Percentiles rank a stretch among this genome's conserved stretches.
Evolutionary conservation across 345 rosid genomes (phyloP).

Genomic region (Nasturtium officinale): DNA sequence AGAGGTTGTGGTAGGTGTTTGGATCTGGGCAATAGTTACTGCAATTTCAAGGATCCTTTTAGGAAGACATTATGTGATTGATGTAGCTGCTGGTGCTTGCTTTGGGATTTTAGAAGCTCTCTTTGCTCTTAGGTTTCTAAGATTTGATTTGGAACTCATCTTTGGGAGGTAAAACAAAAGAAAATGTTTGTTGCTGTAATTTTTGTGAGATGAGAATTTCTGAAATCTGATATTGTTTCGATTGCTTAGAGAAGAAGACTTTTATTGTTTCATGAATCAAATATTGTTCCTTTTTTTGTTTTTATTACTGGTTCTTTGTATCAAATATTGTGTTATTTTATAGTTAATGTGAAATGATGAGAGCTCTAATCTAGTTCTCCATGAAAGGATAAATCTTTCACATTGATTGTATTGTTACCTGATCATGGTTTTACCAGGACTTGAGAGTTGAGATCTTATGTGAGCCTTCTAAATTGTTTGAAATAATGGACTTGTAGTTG

Average conservation of each 20-base stretch:
- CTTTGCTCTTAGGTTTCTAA: slow-evolving; percentile 53
- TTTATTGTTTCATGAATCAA: slow-evolving; percentile 19
- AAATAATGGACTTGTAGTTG: slow-evolving; percentile 4
- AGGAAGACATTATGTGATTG: slow-evolving; percentile 74
- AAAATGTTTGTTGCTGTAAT: slow-evolving; percentile 20
- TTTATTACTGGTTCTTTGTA: background rate
- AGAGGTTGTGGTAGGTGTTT: slow-evolving; percentile 42
- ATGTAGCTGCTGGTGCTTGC: slow-evolving; percentile 71
- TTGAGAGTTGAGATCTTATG: slow-evolving; percentile 21
- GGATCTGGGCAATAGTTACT: slow-evolving; percentile 72
- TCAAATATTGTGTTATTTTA: slow-evolving; percentile 15
- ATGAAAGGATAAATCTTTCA: slow-evolving; percentile 10
- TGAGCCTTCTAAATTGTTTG: slow-evolving; percentile 11
- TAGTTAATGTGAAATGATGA: background rate
- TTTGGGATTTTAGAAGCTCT: slow-evolving; percentile 68
- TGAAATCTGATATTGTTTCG: background rate
- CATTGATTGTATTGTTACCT: slow-evolving; percentile 6
- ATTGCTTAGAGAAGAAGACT: slow-evolving; percentile 1
- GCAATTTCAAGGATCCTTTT: slow-evolving; percentile 76
- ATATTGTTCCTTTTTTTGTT: slow-evolving; percentile 28
- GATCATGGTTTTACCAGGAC: background rate
- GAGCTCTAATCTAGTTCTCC: background rate
- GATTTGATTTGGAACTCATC: slow-evolving; percentile 25
- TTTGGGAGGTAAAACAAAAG: slow-evolving; percentile 30
- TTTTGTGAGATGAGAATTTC: background rate